Conservation (phyloP, 73 alveolate species). For the Paramecium pentaurelia region DNA sequence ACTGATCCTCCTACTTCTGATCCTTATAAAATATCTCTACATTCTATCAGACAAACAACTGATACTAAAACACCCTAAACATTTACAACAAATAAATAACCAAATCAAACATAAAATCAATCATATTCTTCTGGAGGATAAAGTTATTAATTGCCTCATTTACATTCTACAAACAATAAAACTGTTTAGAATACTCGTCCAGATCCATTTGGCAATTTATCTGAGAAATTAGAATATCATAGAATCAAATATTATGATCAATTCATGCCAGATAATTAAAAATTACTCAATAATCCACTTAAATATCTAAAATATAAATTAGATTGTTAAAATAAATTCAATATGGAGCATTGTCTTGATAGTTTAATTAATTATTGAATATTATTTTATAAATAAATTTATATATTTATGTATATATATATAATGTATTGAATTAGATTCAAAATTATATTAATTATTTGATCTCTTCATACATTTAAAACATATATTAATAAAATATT, state of each 20-base stretch:
- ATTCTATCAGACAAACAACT: neutral
- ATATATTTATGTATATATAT: neutral
- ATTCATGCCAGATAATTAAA: neutral
- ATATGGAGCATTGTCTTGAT: neutral
- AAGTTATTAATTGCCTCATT: neutral
- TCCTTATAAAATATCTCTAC: slow-evolving; percentile 34
- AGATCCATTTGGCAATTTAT: slow-evolving; percentile 18
- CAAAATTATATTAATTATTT: too few species aligned
- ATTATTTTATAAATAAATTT: neutral
- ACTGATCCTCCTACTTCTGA: slow-evolving; percentile 38
- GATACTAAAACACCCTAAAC: slow-evolving; percentile 3
- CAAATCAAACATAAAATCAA: neutral
- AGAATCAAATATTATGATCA: neutral
- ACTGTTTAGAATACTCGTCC: neutral
- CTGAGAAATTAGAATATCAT: neutral
- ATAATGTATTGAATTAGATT: too few species aligned
- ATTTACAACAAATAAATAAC: neutral
- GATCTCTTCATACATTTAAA: too few species aligned
- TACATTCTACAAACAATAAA: slow-evolving; percentile 1
- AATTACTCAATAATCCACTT: neutral
- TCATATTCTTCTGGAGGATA: slow-evolving; percentile 17
- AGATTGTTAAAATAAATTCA: neutral
- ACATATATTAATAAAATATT: too few species aligned
- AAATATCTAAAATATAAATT: neutral
- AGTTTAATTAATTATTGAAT: neutral